These are phyloP conservation scores for Aspergillus versicolor DNA, from an alignment of 2,329 filamentous ascomycete species.

Conservation along the genomic window DNA sequence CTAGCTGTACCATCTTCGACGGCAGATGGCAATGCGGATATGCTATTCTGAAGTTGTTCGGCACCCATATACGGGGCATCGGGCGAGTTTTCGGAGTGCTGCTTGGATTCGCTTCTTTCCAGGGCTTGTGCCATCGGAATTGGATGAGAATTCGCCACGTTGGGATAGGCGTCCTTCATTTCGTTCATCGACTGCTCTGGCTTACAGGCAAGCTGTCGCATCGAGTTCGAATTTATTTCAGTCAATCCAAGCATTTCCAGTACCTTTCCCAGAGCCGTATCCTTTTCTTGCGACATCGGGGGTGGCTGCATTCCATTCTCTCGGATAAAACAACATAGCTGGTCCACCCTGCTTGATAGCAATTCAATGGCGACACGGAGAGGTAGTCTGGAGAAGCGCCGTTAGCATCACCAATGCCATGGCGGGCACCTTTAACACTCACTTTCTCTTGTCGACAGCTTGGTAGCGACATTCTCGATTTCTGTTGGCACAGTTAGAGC, in stretches of 20 bases:
- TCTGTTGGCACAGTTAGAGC: background rate
- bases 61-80: no score
- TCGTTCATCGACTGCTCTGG: no score
- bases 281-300: conserved; percentile 14
- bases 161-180: no score
- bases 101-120: background rate
- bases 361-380: conserved; percentile 27
- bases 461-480: conserved; percentile 1
- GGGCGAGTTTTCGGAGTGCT: background rate
- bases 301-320: conserved; percentile 19
- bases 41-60: background rate
- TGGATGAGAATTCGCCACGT: no score
- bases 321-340: conserved; percentile 23
- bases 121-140: no score
- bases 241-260: conserved; percentile 14
- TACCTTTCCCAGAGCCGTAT: conserved; percentile 11
- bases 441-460: conserved; percentile 4
- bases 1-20: background rate
- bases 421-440: background rate
- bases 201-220: background rate
- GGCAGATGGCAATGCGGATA: background rate
- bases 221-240: conserved; percentile 1
- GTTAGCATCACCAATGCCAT: background rate
- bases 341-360: conserved; percentile 19
- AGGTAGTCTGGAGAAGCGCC: background rate